Evolutionary conservation across 257 asterid species (phyloP), one percentile per base, ranked within the genome.

Genomic region (Knoxia roxburghii): DNA sequence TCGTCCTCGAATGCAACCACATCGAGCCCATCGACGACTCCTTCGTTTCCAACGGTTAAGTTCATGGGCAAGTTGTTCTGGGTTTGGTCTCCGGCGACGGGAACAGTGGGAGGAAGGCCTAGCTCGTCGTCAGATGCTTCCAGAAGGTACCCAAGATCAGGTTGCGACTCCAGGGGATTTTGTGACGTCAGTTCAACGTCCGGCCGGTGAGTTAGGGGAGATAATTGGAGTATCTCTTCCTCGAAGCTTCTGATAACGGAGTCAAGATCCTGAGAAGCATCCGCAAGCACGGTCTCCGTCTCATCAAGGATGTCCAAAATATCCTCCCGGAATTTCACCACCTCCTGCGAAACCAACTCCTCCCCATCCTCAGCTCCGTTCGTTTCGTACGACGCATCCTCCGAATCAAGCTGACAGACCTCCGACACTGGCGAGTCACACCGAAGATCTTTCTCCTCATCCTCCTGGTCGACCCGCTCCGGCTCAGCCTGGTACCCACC

Each of bases 111-210:
- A 0, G 86, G 86, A 17, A 82, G 76, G 39, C 86, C 86, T n/a
- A 82, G 78, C 62, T 82, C 86, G 52, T 82, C 82, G 54, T 82
- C 84, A 1, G 86, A 79, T 8, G 86, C 86, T 14, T 55, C 86
- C 32, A 82, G 76, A 21, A 82, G 84, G 61, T 67, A 82, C 2
- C 84, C 84, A 0, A 82, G 78, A 17, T 79, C 82, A 72, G 82
- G 75, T 23, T 67, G 81, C 5, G 73, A 64, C 6, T 72, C 76
- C 32, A 67, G 75, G 72, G 77, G 69, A 13, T 59, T n/a, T n/a
- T n/a, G 49, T 12, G 80, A 67, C 35, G 51, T 40, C 65, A 40
- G 67, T 43, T 62, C 64, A 0, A 29, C 33, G 5, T 20, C 74
- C n/a, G 63, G 32, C 18, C 20, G 75, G 17, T 37, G 50, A n/a